A percentile compares a stretch with the other conserved stretches of the same genome.
Conservation (phyloP, 2,329 filamentous ascomycete genomes). For the Huntiella moniliformis region DNA sequence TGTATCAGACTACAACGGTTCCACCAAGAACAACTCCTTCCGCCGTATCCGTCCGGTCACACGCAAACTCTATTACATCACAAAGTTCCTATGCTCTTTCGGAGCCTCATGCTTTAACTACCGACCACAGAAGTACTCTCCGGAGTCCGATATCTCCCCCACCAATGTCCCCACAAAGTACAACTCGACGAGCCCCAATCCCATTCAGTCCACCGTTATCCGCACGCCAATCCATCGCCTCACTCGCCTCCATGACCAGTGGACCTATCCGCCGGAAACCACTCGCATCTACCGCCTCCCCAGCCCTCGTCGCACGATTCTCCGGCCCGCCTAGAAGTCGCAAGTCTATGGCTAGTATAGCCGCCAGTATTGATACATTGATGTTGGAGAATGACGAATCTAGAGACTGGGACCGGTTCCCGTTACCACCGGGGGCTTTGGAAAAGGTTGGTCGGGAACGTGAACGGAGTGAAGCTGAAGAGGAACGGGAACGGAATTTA, state of each 20-base stretch:
- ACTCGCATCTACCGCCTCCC: slow-evolving; percentile 34
- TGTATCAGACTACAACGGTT: too few species aligned
- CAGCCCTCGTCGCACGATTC: slow-evolving; percentile 28
- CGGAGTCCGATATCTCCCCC: neutral
- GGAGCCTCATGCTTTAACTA: too few species aligned
- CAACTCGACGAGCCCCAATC: neutral
- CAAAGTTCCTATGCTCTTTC: too few species aligned
- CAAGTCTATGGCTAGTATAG: slow-evolving; percentile 12
- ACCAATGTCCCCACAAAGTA: neutral
- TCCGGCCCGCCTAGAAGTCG: slow-evolving; percentile 19
- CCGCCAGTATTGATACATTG: slow-evolving; percentile 14
- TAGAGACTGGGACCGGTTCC: slow-evolving; percentile 3
- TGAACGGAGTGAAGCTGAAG: neutral
- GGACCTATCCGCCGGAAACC: slow-evolving; percentile 40
- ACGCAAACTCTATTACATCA: too few species aligned
- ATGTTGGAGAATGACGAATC: neutral
- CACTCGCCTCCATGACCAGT: slow-evolving; percentile 8
- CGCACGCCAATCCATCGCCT: slow-evolving; percentile 7
- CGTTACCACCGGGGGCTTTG: slow-evolving; percentile 2
- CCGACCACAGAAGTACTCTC: too few species aligned
- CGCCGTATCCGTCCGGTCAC: too few species aligned
- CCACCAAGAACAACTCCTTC: too few species aligned
- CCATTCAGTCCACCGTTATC: slow-evolving; percentile 9
- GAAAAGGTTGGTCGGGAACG: neutral
- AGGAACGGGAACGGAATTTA: too few species aligned